Base-by-base conservation (phyloP, 2,329 filamentous ascomycete species). In the Fusarium xylarioides region DNA sequence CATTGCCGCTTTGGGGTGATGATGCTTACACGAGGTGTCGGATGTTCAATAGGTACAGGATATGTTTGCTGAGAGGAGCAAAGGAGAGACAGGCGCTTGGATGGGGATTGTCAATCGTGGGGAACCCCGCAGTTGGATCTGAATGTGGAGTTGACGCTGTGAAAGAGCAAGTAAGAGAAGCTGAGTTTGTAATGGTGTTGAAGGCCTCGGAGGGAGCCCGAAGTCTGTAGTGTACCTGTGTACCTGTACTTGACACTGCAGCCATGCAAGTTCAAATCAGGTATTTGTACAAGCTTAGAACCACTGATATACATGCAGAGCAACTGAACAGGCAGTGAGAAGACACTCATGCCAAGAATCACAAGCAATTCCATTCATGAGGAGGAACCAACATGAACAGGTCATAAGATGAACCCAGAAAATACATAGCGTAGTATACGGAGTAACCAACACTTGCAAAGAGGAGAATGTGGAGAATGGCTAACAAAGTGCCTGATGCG, bases 91-190 rank as follows among this genome's bases (percentile, higher is more conserved):
- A n/a, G n/a, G 28, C 35, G 10, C 32, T 16, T 30, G 44, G 21
- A 55, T 47, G 38, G 28, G 43, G n/a, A 53, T 30, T 26, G 34
- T 34, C 28, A 49, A 69, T 69, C 70, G 56, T 65, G 72, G 71
- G 71, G 68, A 68, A 67, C 71, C 72, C 72, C 68, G 68, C 68
- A 70, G 56, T 60, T 55, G 54, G 54, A 57, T 63, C 35, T 50
- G 34, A 49, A 44, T 63, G 43, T 49, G 63, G 54, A 50, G 30
- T 30, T 28, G 50, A 28, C 34, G 15, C 35, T 18, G 34, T 28
- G n/a, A 10, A 5, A n/a, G 37, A 55, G 37, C 61, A 66, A 70
- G 70, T 70, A 26, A 30, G 43, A 64, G 54, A 40, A 21, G 34
- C 43, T 46, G 42, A 43, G 68, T 70, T 73, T 57, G 62, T 73